Conservation (phyloP, 228 moss, liverwort and hornwort genomes). For the Sphagnum fallax region DNA sequence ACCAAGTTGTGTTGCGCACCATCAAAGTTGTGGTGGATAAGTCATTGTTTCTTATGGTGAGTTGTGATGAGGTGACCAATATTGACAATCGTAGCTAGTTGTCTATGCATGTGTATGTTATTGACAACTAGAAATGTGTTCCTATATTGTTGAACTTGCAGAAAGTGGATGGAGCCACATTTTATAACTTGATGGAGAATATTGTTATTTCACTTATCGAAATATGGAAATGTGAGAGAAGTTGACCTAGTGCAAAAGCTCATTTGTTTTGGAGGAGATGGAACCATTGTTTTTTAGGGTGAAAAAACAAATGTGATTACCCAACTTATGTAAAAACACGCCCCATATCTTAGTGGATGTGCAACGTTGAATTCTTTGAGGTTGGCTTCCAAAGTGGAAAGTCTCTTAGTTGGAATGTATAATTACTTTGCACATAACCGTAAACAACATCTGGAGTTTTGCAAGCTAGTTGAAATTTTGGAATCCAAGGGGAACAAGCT, state of each 20-base stretch:
- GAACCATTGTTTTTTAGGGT: too few relatives aligned
- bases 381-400: too few relatives aligned
- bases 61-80: background rate
- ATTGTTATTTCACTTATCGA: background rate
- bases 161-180: background rate
- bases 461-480: too few relatives aligned
- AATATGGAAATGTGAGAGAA: background rate
- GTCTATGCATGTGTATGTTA: background rate
- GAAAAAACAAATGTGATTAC: too few relatives aligned
- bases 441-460: too few relatives aligned
- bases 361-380: too few relatives aligned
- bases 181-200: background rate
- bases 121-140: background rate
- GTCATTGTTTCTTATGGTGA: background rate
- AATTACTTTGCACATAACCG: too few relatives aligned
- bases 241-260: background rate
- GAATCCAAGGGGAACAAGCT: too few relatives aligned
- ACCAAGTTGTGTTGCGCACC: background rate
- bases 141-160: background rate
- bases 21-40: background rate
- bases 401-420: too few relatives aligned
- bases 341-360: too few relatives aligned
- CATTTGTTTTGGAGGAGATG: too few relatives aligned
- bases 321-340: too few relatives aligned
- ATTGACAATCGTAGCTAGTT: background rate